These are phyloP conservation scores for Auriscalpium microsporum DNA, from an alignment of 768 basidiomycete genomes.

Conservation along the genomic window DNA sequence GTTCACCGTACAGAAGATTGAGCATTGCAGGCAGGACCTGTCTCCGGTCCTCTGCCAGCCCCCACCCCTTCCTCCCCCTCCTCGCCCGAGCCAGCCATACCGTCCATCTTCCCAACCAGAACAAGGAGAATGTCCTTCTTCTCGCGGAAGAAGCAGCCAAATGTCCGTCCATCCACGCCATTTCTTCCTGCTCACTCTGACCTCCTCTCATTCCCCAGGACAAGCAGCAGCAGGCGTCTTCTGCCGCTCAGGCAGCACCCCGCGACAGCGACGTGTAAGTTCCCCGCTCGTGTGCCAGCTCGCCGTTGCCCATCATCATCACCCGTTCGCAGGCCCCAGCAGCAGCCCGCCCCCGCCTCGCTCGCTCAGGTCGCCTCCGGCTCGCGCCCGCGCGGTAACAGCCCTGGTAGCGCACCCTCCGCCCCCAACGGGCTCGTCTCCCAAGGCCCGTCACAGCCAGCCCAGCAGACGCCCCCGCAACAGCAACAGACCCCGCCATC, in stretches of 20 bases:
- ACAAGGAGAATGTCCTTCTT: constrained; percentile 89
- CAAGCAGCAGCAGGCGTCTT: constrained; percentile 6
- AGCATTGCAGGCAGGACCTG: constrained; percentile 2
- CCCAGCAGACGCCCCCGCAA: constrained; percentile 24
- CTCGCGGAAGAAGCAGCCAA: constrained; percentile 73
- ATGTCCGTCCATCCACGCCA: constrained; percentile 14
- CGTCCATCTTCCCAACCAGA: constrained; percentile 54
- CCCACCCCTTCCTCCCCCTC: background rate
- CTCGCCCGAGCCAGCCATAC: constrained; percentile 42
- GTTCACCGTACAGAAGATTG: background rate
- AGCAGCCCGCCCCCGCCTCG: background rate
- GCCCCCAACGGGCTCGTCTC: constrained; percentile 28
- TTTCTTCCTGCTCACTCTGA: background rate
- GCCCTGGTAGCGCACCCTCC: constrained; percentile 17
- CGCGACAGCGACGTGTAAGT: constrained; percentile 3
- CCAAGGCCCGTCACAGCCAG: constrained; percentile 17
- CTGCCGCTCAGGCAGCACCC: background rate
- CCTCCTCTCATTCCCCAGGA: constrained; percentile 7
- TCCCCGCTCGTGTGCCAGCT: background rate
- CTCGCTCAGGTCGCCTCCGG: background rate
- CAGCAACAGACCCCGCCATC: constrained; percentile 20
- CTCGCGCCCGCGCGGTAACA: background rate
- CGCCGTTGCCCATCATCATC: background rate
- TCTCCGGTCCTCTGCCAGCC: background rate
- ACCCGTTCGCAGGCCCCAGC: background rate